Percentiles rank a stretch among this genome's conserved stretches.
phyloP scores from a whole-genome alignment of 306 rosid species.

The Dalbergia cultrata region DNA sequence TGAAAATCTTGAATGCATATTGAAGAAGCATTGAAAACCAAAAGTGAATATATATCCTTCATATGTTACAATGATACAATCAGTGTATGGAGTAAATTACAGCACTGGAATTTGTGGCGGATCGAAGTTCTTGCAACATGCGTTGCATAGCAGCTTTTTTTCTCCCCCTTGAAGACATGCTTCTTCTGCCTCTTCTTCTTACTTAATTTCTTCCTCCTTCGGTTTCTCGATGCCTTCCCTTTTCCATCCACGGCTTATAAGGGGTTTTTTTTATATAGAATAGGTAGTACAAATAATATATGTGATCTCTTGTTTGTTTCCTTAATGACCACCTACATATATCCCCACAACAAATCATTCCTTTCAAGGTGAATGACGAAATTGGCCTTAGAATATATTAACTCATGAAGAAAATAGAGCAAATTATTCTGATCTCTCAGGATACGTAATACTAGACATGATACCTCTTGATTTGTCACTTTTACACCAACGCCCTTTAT shows the following conservation, averaged over 20 bases:
- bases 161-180: slow-evolving; percentile 54
- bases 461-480: too few species aligned
- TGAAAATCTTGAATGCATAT: not conserved
- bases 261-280: slow-evolving; percentile 35
- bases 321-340: slow-evolving; percentile 48
- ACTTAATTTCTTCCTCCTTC: not conserved
- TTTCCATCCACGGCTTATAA: not conserved
- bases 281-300: slow-evolving; percentile 42
- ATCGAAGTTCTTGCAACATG: slow-evolving; percentile 38
- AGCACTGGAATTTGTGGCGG: slow-evolving; percentile 41
- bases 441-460: too few species aligned
- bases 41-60: not conserved
- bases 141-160: slow-evolving; percentile 4
- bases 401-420: not conserved
- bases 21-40: not conserved
- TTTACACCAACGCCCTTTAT: too few species aligned
- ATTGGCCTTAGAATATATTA: slow-evolving; percentile 38
- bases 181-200: not conserved
- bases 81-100: slow-evolving; percentile 20
- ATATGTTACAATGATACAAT: not conserved
- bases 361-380: slow-evolving; percentile 40
- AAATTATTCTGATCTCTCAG: too few species aligned
- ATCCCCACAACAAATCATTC: slow-evolving; percentile 53
- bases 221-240: not conserved
- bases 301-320: slow-evolving; percentile 48